Percentiles rank a stretch among this genome's conserved stretches.
These are phyloP conservation scores for Geoglossum cookeanum DNA, from an alignment of 2,329 filamentous ascomycete genomes.

Conservation along the genomic window DNA sequence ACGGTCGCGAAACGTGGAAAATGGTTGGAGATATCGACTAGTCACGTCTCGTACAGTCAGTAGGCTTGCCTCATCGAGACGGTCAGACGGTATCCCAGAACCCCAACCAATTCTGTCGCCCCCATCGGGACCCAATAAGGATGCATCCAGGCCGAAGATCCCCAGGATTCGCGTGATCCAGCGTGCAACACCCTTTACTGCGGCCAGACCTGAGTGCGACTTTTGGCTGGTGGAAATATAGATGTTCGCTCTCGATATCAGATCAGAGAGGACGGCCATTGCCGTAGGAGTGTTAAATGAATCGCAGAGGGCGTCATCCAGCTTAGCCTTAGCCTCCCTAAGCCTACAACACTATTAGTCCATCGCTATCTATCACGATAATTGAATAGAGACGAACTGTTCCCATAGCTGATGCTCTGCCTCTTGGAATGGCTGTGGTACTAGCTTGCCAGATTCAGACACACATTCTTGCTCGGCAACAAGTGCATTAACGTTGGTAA, in stretches of 20 bases:
- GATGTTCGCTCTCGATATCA: conserved; percentile 42
- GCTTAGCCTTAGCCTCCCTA: conserved; percentile 32
- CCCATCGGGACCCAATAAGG: conserved; percentile 16
- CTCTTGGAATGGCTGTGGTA: conserved; percentile 11
- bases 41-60: neutral
- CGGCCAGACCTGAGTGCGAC: conserved; percentile 25
- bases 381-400: conserved; percentile 7
- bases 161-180: conserved; percentile 74
- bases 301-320: conserved; percentile 52
- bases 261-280: conserved; percentile 57
- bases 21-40: neutral
- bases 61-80: neutral
- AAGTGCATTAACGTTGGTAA: conserved; percentile 32
- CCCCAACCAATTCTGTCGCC: conserved; percentile 32
- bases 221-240: conserved; percentile 40
- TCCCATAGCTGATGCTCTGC: conserved; percentile 11
- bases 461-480: conserved; percentile 11
- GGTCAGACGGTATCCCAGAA: neutral
- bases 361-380: conserved; percentile 21
- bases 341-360: conserved; percentile 20
- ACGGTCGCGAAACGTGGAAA: neutral
- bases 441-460: conserved; percentile 9
- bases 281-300: conserved; percentile 74
- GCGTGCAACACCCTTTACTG: conserved; percentile 38
- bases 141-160: conserved; percentile 62